phyloP scores from a whole-genome alignment of 2,329 filamentous ascomycete genomes.

The Cordyceps fumosorosea region DNA sequence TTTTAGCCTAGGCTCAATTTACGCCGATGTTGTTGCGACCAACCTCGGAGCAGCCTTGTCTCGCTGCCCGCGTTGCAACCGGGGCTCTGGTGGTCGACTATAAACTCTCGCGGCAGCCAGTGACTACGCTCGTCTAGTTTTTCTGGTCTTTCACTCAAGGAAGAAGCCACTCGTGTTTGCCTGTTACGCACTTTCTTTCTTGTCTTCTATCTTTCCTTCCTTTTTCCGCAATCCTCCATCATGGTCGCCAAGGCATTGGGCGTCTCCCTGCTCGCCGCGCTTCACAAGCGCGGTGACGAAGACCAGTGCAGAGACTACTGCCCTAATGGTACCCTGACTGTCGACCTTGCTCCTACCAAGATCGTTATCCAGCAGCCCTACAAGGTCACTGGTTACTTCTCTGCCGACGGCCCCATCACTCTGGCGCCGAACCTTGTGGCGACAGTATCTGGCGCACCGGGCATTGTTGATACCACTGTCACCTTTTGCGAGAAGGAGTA shows the following conservation, averaged over 20 bases:
- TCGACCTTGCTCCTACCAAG: background rate
- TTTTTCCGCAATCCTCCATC: background rate
- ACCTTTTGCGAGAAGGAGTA: background rate
- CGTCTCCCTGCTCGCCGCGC: background rate
- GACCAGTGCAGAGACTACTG: background rate
- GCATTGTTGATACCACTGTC: slow-evolving; percentile 1
- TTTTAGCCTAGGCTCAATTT: background rate
- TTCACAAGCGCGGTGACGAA: background rate
- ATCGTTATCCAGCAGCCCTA: background rate
- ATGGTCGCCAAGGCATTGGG: slow-evolving; percentile 8
- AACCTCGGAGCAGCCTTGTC: background rate
- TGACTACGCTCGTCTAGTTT: background rate
- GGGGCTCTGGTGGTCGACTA: background rate
- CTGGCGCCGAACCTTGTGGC: background rate
- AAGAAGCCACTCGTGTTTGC: background rate
- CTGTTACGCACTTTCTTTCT: background rate
- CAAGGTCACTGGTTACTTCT: slow-evolving; percentile 7
- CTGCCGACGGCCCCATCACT: background rate
- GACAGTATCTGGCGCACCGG: slow-evolving; percentile 1
- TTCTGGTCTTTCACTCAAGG: background rate
- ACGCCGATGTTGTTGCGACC: background rate
- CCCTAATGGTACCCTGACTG: background rate
- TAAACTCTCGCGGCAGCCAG: background rate
- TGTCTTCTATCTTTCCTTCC: background rate
- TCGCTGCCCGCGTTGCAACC: too few relatives aligned